Evolutionary conservation across 1,284 basidiomycete genomes (phyloP), one percentile per base, ranked within the genome.

Genomic region (Naganishia albida): DNA sequence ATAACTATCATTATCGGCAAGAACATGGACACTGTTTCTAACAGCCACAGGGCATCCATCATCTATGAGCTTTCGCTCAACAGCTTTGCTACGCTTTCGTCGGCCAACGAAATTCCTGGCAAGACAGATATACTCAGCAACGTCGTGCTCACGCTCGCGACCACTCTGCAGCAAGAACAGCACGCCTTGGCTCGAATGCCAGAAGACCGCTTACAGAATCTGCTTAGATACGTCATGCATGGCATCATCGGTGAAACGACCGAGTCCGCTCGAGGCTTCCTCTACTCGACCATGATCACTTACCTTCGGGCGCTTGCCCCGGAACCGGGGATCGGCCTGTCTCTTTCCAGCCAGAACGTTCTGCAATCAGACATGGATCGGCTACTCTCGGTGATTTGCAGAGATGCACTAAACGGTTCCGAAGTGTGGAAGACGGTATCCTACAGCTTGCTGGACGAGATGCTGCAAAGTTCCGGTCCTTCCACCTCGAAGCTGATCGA

Each of bases 341-440:
- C 42, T 16, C 26, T 38, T 4, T 53, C 44, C 34, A 62, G 60
- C 26, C 51, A 53, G 38, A 53, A 40, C n/a, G 60, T 63, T 1
- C 34, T 63, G 23, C 44, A 56, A 49, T 28, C 60, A 44, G 59
- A 66, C 18, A 44, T 67, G 20, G 60, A 67, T 10, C 65, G 65
- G 7, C 28, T 67, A 38, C 52, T 63, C 8, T 40, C 44, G 15
- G 56, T 67, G 7, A 28, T 67, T 10, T 65, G 67, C 40, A 44
- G 64, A 42, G 67, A 68, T 53, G 64, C 67, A 1, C 25, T 68
- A 44, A 60, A 60, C n/a, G 67, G 63, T 10, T 57, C 52, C 53
- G 63, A 62, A 16, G 60, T 63, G 23, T 68, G 67, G 67, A 56
- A 68, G 39, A 62, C 64, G 3, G 67, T 65, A 10, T 62, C 63